Conservation (phyloP, 352 stramenopile genomes). For the Hyaloperonospora arabidopsidis region DNA sequence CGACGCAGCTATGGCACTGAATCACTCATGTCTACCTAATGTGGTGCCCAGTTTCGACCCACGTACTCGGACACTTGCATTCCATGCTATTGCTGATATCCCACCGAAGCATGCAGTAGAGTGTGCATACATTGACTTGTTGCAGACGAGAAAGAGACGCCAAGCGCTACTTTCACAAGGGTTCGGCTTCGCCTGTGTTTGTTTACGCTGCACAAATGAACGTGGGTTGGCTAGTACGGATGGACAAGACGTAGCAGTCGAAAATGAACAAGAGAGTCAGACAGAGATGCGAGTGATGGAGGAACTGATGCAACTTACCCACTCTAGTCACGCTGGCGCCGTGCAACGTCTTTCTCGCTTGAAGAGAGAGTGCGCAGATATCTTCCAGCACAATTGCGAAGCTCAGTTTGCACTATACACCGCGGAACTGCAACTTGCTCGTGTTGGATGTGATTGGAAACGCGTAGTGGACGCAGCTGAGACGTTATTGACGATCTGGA, state of each 20-base stretch:
- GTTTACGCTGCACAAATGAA: constrained; percentile 32
- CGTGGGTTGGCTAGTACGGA: background rate
- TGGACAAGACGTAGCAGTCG: background rate
- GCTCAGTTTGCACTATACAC: constrained; percentile 36
- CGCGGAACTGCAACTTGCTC: constrained; percentile 35
- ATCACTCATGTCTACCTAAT: constrained; percentile 63
- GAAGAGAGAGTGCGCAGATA: constrained; percentile 4
- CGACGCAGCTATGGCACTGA: constrained; percentile 57
- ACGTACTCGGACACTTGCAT: constrained; percentile 35
- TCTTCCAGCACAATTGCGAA: constrained; percentile 27
- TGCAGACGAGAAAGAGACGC: constrained; percentile 28
- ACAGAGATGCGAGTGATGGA: constrained; percentile 20
- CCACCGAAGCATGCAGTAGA: constrained; percentile 26
- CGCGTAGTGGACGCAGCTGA: constrained; percentile 26
- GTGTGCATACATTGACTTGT: constrained; percentile 53
- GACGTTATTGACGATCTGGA: constrained; percentile 34
- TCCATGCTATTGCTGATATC: constrained; percentile 39
- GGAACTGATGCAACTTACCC: constrained; percentile 29
- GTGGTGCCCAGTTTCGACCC: constrained; percentile 46
- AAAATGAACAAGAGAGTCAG: constrained; percentile 6
- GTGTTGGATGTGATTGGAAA: constrained; percentile 19
- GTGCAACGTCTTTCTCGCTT: constrained; percentile 15
- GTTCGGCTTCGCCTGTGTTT: constrained; percentile 53
- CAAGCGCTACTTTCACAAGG: constrained; percentile 28
- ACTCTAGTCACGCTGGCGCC: constrained; percentile 1